A percentile compares a stretch with the other conserved stretches of the same genome.
These are phyloP conservation scores for Diaporthe australafricana DNA, from an alignment of 2,329 filamentous ascomycete genomes.

Conservation along the genomic window DNA sequence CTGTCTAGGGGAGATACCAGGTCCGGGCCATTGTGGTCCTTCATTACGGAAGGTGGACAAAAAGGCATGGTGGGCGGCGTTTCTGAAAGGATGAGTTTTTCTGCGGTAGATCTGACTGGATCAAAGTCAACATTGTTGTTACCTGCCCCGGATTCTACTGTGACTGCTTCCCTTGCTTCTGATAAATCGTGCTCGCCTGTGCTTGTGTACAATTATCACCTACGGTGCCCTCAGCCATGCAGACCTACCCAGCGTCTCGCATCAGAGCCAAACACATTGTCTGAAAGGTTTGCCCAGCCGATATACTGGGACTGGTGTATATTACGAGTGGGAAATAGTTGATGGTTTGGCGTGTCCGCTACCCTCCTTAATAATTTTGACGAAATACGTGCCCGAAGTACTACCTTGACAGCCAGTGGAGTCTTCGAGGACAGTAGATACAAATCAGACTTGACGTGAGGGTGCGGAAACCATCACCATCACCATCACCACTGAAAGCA, in stretches of 20 bases:
- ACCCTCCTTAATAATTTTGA: background rate
- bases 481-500: background rate
- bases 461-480: background rate
- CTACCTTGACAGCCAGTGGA: background rate
- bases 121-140: conserved; percentile 10
- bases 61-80: conserved; percentile 20
- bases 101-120: conserved; percentile 22
- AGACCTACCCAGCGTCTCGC: background rate
- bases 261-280: too few relatives aligned
- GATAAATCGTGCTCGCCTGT: too few relatives aligned
- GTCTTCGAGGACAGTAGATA: background rate
- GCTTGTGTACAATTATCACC: too few relatives aligned
- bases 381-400: too few relatives aligned
- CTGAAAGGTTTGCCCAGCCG: background rate
- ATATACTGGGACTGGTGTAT: too few relatives aligned
- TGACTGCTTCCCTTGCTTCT: background rate
- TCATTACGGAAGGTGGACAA: conserved; percentile 17
- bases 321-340: too few relatives aligned
- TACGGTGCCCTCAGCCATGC: background rate
- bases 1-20: conserved; percentile 25
- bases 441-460: too few relatives aligned
- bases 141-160: background rate
- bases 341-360: background rate
- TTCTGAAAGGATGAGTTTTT: background rate
- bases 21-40: conserved; percentile 13